Percentiles rank a stretch among this genome's conserved stretches.
These are phyloP conservation scores for Pisolithus albus DNA, from an alignment of 768 basidiomycete species.

Conservation along the genomic window DNA sequence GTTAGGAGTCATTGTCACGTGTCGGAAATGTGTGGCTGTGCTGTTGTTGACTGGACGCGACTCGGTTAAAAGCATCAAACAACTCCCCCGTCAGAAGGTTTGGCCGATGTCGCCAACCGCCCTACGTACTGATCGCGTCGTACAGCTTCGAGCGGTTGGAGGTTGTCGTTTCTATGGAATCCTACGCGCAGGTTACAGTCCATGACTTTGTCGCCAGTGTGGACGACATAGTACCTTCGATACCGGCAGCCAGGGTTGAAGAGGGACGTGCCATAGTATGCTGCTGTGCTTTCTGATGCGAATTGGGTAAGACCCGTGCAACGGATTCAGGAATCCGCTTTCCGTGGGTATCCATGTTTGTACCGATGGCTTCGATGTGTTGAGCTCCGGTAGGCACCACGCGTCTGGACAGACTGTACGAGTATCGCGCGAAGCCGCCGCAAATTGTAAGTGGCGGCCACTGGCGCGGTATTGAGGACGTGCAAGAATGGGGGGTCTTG, in stretches of 20 bases:
- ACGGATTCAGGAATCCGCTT: constrained; percentile 9
- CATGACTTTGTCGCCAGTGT: constrained; percentile 16
- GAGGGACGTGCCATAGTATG: constrained; percentile 17
- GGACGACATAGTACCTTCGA: not conserved
- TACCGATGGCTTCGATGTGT: not conserved
- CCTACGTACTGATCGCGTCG: not conserved
- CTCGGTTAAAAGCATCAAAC: too few relatives aligned
- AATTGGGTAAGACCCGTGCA: constrained; percentile 18
- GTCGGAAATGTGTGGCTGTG: not conserved
- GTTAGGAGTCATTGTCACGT: too few relatives aligned
- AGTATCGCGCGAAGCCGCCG: constrained; percentile 18
- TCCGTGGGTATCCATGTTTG: constrained; percentile 15
- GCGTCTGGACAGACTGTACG: constrained; percentile 14
- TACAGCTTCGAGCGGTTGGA: not conserved
- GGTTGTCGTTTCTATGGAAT: not conserved
- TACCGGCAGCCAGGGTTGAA: constrained; percentile 5
- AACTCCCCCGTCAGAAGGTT: too few relatives aligned
- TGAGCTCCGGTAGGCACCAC: constrained; percentile 14
- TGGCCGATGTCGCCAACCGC: not conserved
- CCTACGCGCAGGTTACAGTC: constrained; percentile 9
- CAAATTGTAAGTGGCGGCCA: not conserved
- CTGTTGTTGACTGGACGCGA: not conserved
- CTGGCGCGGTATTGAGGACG: constrained; percentile 1
- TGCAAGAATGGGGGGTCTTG: constrained; percentile 36
- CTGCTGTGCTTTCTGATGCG: constrained; percentile 8